Evolutionary conservation across 768 basidiomycete species (phyloP).

Genomic region (Cystobasidium ongulense): DNA sequence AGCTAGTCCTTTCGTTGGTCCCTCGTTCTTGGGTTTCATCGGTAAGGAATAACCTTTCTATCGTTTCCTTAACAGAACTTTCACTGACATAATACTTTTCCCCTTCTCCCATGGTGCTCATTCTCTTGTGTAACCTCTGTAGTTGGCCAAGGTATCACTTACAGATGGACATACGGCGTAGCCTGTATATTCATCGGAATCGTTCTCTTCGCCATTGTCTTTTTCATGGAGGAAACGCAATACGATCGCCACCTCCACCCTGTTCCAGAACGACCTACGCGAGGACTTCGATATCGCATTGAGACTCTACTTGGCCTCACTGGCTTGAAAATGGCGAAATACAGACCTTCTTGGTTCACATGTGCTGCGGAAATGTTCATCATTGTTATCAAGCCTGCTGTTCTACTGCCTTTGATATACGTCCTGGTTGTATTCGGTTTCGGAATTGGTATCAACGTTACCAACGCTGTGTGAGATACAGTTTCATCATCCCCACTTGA

Average conservation of each 20-base stretch:
- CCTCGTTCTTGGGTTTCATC: slow-evolving; percentile 62
- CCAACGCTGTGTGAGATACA: slow-evolving; percentile 51
- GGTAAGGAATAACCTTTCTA: slow-evolving; percentile 51
- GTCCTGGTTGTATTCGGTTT: slow-evolving; percentile 60
- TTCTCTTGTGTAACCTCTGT: neutral
- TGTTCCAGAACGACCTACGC: slow-evolving; percentile 49
- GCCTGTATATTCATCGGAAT: slow-evolving; percentile 57
- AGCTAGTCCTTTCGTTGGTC: slow-evolving; percentile 51
- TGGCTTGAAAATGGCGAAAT: slow-evolving; percentile 55
- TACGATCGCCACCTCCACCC: slow-evolving; percentile 57
- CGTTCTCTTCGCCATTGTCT: slow-evolving; percentile 54
- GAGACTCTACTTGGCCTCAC: slow-evolving; percentile 61
- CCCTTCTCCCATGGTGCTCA: too few relatives aligned
- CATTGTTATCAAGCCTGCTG: slow-evolving; percentile 59
- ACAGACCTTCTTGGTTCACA: slow-evolving; percentile 53
- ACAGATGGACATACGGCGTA: slow-evolving; percentile 63
- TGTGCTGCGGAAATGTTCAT: slow-evolving; percentile 51
- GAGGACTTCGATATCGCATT: slow-evolving; percentile 52
- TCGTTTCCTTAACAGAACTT: too few relatives aligned
- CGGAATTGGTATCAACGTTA: slow-evolving; percentile 50
- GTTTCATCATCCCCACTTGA: neutral
- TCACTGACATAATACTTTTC: too few relatives aligned
- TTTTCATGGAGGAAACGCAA: slow-evolving; percentile 60
- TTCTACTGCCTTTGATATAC: slow-evolving; percentile 52
- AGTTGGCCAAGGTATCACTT: slow-evolving; percentile 43